Evolutionary conservation across 352 stramenopile species (phyloP), one percentile per base, ranked within the genome.

Genomic region (Nothophytophthora sp.): DNA sequence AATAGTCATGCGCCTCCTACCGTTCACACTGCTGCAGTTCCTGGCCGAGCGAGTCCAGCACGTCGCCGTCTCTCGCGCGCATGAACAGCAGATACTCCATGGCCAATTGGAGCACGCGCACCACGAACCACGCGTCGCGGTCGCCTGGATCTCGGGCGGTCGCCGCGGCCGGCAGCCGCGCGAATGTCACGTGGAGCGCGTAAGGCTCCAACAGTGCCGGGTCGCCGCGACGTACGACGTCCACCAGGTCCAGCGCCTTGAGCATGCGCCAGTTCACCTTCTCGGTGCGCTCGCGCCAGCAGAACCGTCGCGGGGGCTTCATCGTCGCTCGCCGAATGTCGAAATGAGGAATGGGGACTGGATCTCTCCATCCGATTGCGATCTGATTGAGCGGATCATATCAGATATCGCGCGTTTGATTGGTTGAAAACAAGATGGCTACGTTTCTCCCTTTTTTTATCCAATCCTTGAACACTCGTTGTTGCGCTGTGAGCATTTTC

Each of bases 1-100:
- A n/a, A n/a, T n/a, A n/a, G n/a, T n/a, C n/a, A n/a, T n/a, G n/a
- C n/a, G n/a, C n/a, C n/a, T n/a, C 33, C 20, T 33, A 51, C 46
- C 53, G 55, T 37, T 79, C 63, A 50, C 75, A 55, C 18, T 60
- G 43, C 20, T 50, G 37, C 27, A 88, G 56, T 50, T 92, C 72
- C 29, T 86, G 52, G 6, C 58, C 54, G 18, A 88, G 46, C 15
- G 73, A 71, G 24, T 89, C 67, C 6, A 92, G 42, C 24, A 87
- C 55, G 12, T 74, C 50, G 5, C 66, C 60, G 29, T 90, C 81
- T 18, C 72, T 54, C 6, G 77, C 61, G 1, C 81, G 60, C 56
- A 89, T 70, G 50, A 78, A 92, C 11, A 90, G 72, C 46, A 92
- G 24, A 61, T 83, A 92, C 54, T 92, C 81, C 73, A 87, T 88